Evolutionary conservation across 2,329 filamentous ascomycete species (phyloP).

Genomic region (Sclerotinia sclerotiorum): DNA sequence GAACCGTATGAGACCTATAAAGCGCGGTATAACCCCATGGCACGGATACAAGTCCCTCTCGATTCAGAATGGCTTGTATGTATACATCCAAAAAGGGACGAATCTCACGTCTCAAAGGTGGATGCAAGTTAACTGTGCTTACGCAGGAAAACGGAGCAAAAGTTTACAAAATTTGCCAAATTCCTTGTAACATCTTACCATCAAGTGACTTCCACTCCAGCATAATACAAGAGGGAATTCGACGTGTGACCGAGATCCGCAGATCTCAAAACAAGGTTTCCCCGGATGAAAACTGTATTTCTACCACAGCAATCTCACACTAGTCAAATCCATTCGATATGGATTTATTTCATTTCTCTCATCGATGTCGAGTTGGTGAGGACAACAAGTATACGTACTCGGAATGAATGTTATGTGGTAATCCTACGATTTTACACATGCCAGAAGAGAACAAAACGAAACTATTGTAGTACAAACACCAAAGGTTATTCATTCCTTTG

Average conservation of each 20-base stretch:
- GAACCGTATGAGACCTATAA: neutral
- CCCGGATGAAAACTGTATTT: constrained; percentile 20
- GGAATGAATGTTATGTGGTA: neutral
- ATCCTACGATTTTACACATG: neutral
- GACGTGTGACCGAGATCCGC: constrained; percentile 7
- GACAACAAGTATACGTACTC: neutral
- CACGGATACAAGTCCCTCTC: neutral
- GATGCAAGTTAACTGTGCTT: neutral
- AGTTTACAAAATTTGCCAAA: neutral
- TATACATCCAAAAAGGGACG: neutral
- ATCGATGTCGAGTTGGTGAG: neutral
- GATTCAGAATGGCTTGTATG: neutral
- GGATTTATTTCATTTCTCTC: neutral
- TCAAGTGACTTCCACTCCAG: neutral
- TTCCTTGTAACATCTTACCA: neutral
- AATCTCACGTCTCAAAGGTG: neutral
- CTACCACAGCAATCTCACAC: neutral
- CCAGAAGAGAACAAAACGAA: neutral
- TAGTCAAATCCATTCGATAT: neutral
- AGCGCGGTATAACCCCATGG: neutral
- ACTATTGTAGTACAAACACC: neutral
- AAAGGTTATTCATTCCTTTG: neutral
- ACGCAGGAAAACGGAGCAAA: neutral
- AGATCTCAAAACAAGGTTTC: constrained; percentile 22
- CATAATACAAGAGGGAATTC: neutral